phyloP scores from a whole-genome alignment of 805 yeast genomes.

The Metschnikowia peoriensis region DNA sequence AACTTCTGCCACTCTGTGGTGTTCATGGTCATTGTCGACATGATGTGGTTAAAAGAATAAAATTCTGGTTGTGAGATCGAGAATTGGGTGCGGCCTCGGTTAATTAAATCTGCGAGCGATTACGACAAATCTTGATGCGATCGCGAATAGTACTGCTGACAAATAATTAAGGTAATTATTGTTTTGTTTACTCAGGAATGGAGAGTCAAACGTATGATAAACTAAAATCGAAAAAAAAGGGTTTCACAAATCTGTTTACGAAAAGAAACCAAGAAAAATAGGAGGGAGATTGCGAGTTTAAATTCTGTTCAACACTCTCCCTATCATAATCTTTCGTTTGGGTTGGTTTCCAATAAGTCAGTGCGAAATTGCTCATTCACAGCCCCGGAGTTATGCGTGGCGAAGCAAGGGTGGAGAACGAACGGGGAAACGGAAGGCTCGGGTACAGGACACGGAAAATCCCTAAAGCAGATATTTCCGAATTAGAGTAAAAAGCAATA shows the following conservation, averaged over 20 bases:
- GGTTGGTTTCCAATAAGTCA: neutral
- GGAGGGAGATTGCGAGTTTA: neutral
- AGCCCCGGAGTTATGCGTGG: neutral
- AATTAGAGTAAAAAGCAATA: neutral
- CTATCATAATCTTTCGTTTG: neutral
- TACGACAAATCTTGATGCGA: conserved; percentile 5
- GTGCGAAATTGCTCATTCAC: conserved; percentile 6
- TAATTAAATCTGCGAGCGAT: neutral
- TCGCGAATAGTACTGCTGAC: conserved; percentile 4
- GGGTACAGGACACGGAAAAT: conserved; percentile 1
- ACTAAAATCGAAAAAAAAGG: neutral
- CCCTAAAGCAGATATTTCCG: conserved; percentile 1
- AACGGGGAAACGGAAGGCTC: neutral
- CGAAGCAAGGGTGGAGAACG: neutral
- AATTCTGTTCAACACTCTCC: neutral
- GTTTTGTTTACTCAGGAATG: neutral
- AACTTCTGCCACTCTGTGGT: conserved; percentile 12
- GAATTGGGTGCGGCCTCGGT: conserved; percentile 2
- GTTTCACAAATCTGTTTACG: neutral
- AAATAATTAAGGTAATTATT: neutral
- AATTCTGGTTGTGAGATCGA: neutral
- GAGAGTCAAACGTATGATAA: neutral
- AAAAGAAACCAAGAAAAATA: neutral
- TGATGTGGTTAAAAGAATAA: neutral
- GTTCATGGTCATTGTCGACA: conserved; percentile 2